Base-by-base conservation (phyloP, 2,329 filamentous ascomycete genomes). In the Penicillium carneum region DNA sequence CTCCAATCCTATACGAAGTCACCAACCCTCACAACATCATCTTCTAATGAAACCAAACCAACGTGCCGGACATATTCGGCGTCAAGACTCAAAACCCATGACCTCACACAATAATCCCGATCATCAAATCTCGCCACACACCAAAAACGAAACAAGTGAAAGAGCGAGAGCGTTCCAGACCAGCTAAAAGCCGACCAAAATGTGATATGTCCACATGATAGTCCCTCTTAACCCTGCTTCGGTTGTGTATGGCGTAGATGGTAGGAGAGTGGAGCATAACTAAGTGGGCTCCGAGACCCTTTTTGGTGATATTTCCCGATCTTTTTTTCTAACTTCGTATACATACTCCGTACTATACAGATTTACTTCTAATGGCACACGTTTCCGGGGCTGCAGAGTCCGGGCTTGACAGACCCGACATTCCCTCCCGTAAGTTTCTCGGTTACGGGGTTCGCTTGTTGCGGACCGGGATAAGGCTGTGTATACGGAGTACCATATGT, bases 401-500 rank as follows among this genome's bases (percentile, higher is more conserved):
- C 46, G 38, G 41, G 53, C 23, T 55, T 46, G 51, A 55, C 45
- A 42, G 60, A 59, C 61, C 47, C 41, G 56, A 55, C 60, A 53
- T 65, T 36, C 56, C 63, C 61, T 62, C 67, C 66, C 65, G 63
- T 64, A 67, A 69, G 62, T 62, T 64, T 68, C 67, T 64, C 64
- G 36, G 11, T 46, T 63, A 65, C 47, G 61, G 67, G 66, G 64
- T 65, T 65, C 53, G 61, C 57, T 63, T 63, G 57, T 59, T 61
- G 20, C 31, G 38, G 18, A 20, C 23, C 29, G 29, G 18, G 43
- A 46, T 46, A 46, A 29, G 18, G 31, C 29, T 16, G 18, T 16
- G 31, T 23, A 39, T 54, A 23, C 39, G 39, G 31, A 46, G 48
- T 51, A 50, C 14, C 12, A 8, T 36, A 31, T n/a, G 20, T 33